Percentiles rank a stretch among this genome's conserved stretches.
Evolutionary conservation across 306 rosid species (phyloP).

Genomic region (Medicago lupulina): DNA sequence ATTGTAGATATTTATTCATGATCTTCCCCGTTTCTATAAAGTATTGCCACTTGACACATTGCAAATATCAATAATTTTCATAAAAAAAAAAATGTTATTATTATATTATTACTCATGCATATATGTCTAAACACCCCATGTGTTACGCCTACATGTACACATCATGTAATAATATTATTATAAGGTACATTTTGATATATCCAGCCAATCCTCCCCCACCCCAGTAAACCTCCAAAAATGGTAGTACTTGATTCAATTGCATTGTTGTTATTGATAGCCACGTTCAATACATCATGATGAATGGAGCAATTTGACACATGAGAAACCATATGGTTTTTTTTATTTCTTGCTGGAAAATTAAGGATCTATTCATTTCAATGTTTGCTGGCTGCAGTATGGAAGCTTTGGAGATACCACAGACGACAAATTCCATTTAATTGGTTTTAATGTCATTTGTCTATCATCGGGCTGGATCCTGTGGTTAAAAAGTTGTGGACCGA

Average conservation of each 20-base stretch:
- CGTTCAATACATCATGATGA: constrained; percentile 33
- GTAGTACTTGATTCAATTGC: constrained; percentile 38
- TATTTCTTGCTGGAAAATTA: constrained; percentile 4
- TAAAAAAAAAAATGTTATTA: neutral
- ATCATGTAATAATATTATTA: neutral
- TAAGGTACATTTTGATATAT: neutral
- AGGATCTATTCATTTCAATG: constrained; percentile 33
- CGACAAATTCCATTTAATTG: constrained; percentile 56
- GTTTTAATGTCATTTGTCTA: constrained; percentile 27
- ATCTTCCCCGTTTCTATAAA: neutral
- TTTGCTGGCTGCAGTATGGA: constrained; percentile 10
- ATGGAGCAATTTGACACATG: constrained; percentile 11
- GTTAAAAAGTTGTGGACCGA: constrained; percentile 16
- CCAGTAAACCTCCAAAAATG: neutral
- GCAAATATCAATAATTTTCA: constrained; percentile 21
- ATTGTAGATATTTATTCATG: constrained; percentile 1
- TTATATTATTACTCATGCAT: neutral
- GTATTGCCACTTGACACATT: constrained; percentile 17
- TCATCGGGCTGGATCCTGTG: constrained; percentile 26
- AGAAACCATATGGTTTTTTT: constrained; percentile 41
- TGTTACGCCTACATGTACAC: constrained; percentile 10
- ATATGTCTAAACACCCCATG: constrained; percentile 23
- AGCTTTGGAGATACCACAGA: constrained; percentile 36
- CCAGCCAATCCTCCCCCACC: constrained; percentile 1
- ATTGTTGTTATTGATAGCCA: neutral